Evolutionary conservation across 495 filamentous ascomycete genomes (phyloP), one percentile per base, ranked within the genome.

Genomic region (Achaetomiella virescens): DNA sequence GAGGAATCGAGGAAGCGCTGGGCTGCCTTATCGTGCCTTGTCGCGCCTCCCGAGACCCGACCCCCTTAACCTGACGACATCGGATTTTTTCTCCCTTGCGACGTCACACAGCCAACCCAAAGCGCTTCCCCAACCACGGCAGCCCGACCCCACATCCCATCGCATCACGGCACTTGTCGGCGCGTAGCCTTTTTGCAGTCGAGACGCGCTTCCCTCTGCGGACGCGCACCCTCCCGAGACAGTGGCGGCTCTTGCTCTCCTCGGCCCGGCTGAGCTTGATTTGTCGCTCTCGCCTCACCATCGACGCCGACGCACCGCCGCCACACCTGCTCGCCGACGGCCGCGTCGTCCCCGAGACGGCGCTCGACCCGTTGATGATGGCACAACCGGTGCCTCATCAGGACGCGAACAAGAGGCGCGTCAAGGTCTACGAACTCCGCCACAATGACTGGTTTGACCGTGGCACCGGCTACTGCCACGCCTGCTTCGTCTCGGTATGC

Each of bases 391-490:
- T 90, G 76, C 82, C 82, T 78, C 80, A 82, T 78, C 85, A 87
- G 72, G 81, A 86, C 66, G 84, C 86, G 76, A 89, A 91, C 73
- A 90, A 87, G 81, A 95, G 91, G 79, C 87, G 93, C 78, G 93
- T 98, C 63, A 98, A 98, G 78, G 93, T 98, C 63, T 98, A 98
- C 72, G 93, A 98, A 75, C 81, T 98, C 59, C 89, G 86, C 64
- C 90, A 96, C 73, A 96, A 93, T 80, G 95, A 98, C 81, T 98
- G 93, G 93, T 96, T 91, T 69, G 93, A 98, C 74, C 80, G 95
- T 57, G 93, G 93, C 48, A 98, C 93, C 18, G 93, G 93, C 43
- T 97, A 97, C 71, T 98, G 93, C 71, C 88, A 80, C 22, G 91
- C 90, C 22, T 81, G 82, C 60, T 82, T 88, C 55, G 72, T 85